Percentiles rank a stretch among this genome's conserved stretches.
phyloP scores from a whole-genome alignment of 2,329 filamentous ascomycete genomes.

The Macrophomina phaseolina region DNA sequence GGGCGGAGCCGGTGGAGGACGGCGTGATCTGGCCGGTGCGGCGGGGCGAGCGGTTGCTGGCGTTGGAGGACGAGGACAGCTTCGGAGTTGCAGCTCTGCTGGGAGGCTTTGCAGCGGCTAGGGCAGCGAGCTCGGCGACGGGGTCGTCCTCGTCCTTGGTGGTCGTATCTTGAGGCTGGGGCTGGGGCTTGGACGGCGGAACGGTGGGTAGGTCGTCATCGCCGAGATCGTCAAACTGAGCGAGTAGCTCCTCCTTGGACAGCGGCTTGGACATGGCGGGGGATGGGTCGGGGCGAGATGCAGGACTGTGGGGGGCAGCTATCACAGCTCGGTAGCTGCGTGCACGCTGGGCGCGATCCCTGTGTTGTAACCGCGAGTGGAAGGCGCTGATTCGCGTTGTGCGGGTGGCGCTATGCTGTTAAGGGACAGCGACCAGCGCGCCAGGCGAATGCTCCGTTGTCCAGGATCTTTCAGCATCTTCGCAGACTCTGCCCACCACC shows the following conservation, averaged over 20 bases:
- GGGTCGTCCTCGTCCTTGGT: constrained; percentile 67
- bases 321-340: not conserved
- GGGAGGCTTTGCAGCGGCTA: constrained; percentile 67
- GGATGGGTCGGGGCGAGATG: not conserved
- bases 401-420: constrained; percentile 8
- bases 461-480: constrained; percentile 22
- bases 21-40: constrained; percentile 42
- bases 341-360: constrained; percentile 11
- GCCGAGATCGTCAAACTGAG: constrained; percentile 53
- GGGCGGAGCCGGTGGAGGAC: constrained; percentile 46
- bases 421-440: not conserved
- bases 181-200: constrained; percentile 41
- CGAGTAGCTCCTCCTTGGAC: constrained; percentile 51
- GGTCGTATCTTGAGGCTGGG: constrained; percentile 48
- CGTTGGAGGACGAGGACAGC: constrained; percentile 54
- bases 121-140: constrained; percentile 83
- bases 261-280: constrained; percentile 47
- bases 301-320: constrained; percentile 3
- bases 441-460: constrained; percentile 24
- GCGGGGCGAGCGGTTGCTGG: constrained; percentile 42
- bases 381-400: constrained; percentile 20
- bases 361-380: constrained; percentile 5
- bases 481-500: constrained; percentile 22
- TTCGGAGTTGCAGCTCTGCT: constrained; percentile 82
- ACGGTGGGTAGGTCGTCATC: constrained; percentile 39